Base-by-base conservation (phyloP, 2,329 filamentous ascomycete genomes). In the Epichloe sibirici region DNA sequence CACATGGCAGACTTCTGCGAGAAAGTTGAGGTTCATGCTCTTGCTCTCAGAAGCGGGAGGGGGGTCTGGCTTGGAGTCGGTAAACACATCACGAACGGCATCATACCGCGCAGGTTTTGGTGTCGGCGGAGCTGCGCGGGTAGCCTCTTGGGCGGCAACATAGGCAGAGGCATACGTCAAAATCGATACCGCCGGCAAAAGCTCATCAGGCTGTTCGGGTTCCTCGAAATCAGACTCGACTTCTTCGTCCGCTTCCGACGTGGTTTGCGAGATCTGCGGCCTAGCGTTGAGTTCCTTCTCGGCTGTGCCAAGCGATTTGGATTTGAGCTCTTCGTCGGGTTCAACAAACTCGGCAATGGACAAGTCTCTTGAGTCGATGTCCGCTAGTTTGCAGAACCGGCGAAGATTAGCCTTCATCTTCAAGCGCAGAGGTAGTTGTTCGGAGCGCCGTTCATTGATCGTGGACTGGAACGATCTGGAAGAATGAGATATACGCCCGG, bases 401-500 rank as follows among this genome's bases (percentile, higher is more conserved):
- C 65, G 60, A 48, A 73, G 56, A 4, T 63, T 59, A 6, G 65
- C 61, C 17, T 58, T 62, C 48, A 73, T 59, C 61, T 69, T 70
- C 13, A 57, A 48, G 48, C 66, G 64, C 34, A 66, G 59, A 4
- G 66, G 66, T 39, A 59, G 59, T 48, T 71, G 66, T 9, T 64
- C 61, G 7, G 61, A 62, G 50, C 66, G 63, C 42, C 63, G 64
- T 52, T 66, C 59, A 45, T 68, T 70, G 23, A 59, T 57, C 1
- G 69, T 68, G 44, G 63, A 61, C 37, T 66, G 65, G 57, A 65
- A 69, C 3, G 68, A 70, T 21, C 76, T 71, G 8, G 76, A 79
- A 17, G 75, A 69, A 54, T 76, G 75, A 1, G 72, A 64, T 28
- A 74, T 72, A 51, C 70, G 70, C 17, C 75, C 75, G 13, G 69